These are phyloP conservation scores for Royoungia palumana DNA, from an alignment of 768 basidiomycete species.

Conservation along the genomic window DNA sequence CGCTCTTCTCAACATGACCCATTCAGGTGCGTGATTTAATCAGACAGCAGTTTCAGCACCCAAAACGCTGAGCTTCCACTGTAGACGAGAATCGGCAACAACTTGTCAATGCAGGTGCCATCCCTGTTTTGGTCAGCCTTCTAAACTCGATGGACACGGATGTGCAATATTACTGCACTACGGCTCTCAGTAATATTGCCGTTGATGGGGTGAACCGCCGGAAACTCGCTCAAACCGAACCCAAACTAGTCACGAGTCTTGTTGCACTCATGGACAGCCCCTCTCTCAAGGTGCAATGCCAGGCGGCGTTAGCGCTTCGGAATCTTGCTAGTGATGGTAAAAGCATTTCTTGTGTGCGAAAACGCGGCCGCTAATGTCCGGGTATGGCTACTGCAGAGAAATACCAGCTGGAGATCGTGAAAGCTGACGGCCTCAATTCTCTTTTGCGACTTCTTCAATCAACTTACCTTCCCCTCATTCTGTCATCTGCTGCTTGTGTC, in stretches of 20 bases:
- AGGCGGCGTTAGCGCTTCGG: conserved; percentile 91
- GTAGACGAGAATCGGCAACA: conserved; percentile 97
- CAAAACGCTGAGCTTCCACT: conserved; percentile 5
- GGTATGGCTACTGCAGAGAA: conserved; percentile 59
- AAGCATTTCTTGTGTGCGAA: conserved; percentile 14
- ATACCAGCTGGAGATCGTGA: conserved; percentile 98
- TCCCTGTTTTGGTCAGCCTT: conserved; percentile 92
- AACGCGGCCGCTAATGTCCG: conserved; percentile 1
- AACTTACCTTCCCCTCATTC: conserved; percentile 94
- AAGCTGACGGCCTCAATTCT: conserved; percentile 87
- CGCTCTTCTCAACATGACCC: conserved; percentile 98
- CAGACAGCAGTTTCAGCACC: neutral
- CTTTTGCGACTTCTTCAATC: conserved; percentile 93
- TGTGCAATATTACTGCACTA: conserved; percentile 99
- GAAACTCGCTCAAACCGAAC: conserved; percentile 91
- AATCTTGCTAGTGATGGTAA: conserved; percentile 96
- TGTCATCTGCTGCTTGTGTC: conserved; percentile 97
- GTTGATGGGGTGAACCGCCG: conserved; percentile 95
- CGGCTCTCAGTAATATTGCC: conserved; percentile 96
- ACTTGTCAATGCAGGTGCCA: conserved; percentile 96
- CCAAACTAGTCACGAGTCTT: conserved; percentile 89
- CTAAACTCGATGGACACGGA: conserved; percentile 98
- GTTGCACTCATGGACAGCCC: conserved; percentile 96
- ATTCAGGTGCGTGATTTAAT: conserved; percentile 66
- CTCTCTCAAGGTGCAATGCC: conserved; percentile 97